phyloP scores from a whole-genome alignment of 441 rosid genomes.

The Pelargonium hybrid region DNA sequence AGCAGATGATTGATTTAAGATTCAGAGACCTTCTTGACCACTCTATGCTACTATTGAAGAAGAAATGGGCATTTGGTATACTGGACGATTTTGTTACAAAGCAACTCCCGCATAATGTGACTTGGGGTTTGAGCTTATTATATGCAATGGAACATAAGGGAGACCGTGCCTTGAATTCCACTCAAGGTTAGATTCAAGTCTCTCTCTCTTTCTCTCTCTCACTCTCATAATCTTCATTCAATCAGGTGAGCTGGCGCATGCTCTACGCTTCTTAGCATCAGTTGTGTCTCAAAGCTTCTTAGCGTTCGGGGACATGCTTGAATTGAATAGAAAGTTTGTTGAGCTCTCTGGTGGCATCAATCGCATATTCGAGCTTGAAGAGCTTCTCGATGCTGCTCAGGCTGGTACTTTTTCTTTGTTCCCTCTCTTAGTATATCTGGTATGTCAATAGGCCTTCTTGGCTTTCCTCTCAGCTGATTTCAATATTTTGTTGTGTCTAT shows the following conservation, averaged over 20 bases:
- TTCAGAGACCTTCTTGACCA: constrained; percentile 83
- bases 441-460: background rate
- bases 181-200: constrained; percentile 52
- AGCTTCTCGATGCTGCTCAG: constrained; percentile 80
- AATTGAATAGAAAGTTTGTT: constrained; percentile 78
- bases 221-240: constrained; percentile 16
- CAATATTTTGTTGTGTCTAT: background rate
- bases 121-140: constrained; percentile 96
- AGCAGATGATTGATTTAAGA: constrained; percentile 88
- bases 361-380: constrained; percentile 93
- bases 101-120: constrained; percentile 97
- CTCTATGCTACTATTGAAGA: constrained; percentile 66
- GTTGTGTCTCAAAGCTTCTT: constrained; percentile 98
- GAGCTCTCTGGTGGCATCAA: constrained; percentile 93
- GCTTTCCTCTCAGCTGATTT: background rate
- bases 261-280: constrained; percentile 92
- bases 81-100: constrained; percentile 94
- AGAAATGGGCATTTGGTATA: constrained; percentile 89
- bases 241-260: constrained; percentile 96
- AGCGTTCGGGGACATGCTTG: constrained; percentile 97
- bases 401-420: constrained; percentile 40
- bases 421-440: background rate
- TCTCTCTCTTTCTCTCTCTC: constrained; percentile 3
- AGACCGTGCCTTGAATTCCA: constrained; percentile 67
- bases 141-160: constrained; percentile 94